Evolutionary conservation across 441 rosid species (phyloP).

Genomic region (Adansonia grandidieri): DNA sequence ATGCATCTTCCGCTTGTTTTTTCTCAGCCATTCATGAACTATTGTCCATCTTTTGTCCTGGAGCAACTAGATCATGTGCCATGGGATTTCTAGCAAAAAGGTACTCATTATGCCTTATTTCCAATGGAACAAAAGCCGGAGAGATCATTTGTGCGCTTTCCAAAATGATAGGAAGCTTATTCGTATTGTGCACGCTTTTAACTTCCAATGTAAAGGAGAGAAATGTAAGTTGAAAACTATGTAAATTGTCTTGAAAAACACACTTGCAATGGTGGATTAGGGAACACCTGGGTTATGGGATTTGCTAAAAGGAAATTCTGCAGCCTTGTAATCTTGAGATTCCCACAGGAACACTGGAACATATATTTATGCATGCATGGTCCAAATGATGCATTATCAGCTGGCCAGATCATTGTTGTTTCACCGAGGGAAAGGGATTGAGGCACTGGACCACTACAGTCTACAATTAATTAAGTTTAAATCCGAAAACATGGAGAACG

Average conservation of each 20-base stretch:
- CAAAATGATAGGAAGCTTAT: constrained; percentile 3
- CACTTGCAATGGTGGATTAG: neutral
- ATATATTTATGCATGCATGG: constrained; percentile 13
- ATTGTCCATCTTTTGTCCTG: neutral
- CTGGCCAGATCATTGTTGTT: neutral
- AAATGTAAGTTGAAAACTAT: neutral
- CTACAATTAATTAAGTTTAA: neutral
- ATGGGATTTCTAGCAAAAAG: neutral
- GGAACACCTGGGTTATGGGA: constrained; percentile 5
- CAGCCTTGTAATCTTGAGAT: constrained; percentile 9
- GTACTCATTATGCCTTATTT: neutral
- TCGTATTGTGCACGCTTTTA: neutral
- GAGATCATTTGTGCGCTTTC: neutral
- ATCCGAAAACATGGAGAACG: neutral
- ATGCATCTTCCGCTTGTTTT: neutral
- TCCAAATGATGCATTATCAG: neutral
- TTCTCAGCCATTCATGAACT: neutral
- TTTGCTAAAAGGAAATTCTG: neutral
- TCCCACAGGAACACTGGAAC: neutral
- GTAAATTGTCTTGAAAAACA: neutral
- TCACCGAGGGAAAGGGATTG: neutral
- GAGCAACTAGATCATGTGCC: neutral
- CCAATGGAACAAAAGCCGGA: constrained; percentile 7
- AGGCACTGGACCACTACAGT: neutral
- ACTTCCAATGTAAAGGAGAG: neutral